These are phyloP conservation scores for Arachis hypogaea DNA, from an alignment of 306 rosid genomes.

Conservation along the genomic window DNA sequence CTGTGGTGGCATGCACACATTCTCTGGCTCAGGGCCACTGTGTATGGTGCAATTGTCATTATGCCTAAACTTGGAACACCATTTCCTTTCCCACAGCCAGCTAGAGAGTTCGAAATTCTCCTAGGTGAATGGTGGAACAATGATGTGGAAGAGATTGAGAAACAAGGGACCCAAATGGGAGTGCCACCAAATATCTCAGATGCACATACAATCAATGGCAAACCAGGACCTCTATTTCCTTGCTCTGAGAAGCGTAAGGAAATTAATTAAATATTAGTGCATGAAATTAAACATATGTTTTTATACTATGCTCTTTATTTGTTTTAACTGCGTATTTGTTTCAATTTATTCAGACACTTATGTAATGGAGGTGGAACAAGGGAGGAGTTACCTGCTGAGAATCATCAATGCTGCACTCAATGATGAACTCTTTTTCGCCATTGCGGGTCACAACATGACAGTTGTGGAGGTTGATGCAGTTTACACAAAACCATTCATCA, in stretches of 20 bases:
- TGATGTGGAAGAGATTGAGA: slow-evolving; percentile 69
- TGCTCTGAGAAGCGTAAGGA: slow-evolving; percentile 72
- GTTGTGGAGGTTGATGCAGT: slow-evolving; percentile 84
- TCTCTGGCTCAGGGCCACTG: slow-evolving; percentile 74
- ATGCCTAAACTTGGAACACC: slow-evolving; percentile 64
- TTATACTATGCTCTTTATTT: neutral
- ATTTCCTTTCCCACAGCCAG: slow-evolving; percentile 66
- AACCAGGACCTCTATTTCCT: slow-evolving; percentile 81
- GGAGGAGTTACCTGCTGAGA: slow-evolving; percentile 70
- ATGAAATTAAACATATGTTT: too few species aligned
- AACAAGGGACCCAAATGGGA: slow-evolving; percentile 63
- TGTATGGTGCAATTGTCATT: slow-evolving; percentile 72
- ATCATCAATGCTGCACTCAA: slow-evolving; percentile 46
- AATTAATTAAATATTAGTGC: neutral
- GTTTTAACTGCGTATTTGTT: slow-evolving; percentile 17
- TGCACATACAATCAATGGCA: slow-evolving; percentile 80
- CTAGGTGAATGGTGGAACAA: slow-evolving; percentile 77
- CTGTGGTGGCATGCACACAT: slow-evolving; percentile 85
- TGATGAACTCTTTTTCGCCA: slow-evolving; percentile 73
- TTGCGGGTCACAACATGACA: slow-evolving; percentile 69
- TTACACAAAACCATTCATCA: slow-evolving; percentile 69
- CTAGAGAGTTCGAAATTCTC: slow-evolving; percentile 53
- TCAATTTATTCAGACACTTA: slow-evolving; percentile 54
- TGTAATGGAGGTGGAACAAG: slow-evolving; percentile 67
- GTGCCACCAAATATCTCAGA: slow-evolving; percentile 77